Evolutionary conservation across 2,329 filamentous ascomycete species (phyloP), one percentile per base, ranked within the genome.

Genomic region (Sarocladium kiliense): DNA sequence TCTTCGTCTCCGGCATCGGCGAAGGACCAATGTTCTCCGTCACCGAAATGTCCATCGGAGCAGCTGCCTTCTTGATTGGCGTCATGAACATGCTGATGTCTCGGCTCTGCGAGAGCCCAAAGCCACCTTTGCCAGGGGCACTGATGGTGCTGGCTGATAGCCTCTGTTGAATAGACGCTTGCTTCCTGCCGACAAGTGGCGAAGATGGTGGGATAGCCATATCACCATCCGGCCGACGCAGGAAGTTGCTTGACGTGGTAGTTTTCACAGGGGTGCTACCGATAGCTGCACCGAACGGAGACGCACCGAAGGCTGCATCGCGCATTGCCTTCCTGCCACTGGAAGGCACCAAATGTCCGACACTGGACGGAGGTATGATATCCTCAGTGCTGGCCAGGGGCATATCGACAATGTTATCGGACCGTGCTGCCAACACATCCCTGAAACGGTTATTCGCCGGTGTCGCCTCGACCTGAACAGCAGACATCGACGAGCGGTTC

Each of bases 401-500:
- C 3, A 60, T 56, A 6, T 63, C 64, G 2, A 54, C 58, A 36
- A 59, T 32, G 14, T 58, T 59, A 30, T 66, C 64, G 27, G 61
- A 49, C 47, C 70, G 65, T 37, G 61, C 56, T 41, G 71, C 67
- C 58, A 81, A 67, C 1, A 74, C 74, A 59, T 84, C 77, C 55
- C 68, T 78, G 69, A 80, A 83, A 7, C 81, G 76, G 49, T 74
- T 75, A 58, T 77, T 80, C 27, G 75, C 74, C 1, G 81, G 81
- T 0, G 81, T 85, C 3, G 81, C 81, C 64, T 84, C 82, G 54
- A 85, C 75, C 54, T 75, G 72, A 21, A 83, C 65, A 14, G 69
- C 67, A 9, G 74, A 67, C 26, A 67, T 67, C 5, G 65, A 63
- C 14, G 66, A 64, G 55, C 67, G 65, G 51, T 74, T 74, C 6